Base-by-base conservation (phyloP, 768 basidiomycete genomes). In the Amylocystis lapponica region DNA sequence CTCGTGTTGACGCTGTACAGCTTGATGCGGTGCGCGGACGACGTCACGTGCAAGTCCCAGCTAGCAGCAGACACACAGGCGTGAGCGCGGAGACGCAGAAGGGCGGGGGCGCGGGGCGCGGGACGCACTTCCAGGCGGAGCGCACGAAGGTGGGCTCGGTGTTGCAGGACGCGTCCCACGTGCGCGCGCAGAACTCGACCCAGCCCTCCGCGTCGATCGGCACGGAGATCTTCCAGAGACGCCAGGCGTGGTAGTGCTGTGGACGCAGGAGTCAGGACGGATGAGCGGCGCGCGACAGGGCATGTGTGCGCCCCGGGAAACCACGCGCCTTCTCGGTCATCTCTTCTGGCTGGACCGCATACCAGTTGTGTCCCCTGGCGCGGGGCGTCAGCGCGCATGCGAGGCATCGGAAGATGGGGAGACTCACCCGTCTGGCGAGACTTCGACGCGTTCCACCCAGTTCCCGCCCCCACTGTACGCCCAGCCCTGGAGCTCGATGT, bases 81-180 rank as follows among this genome's bases (percentile, higher is more conserved):
- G 34, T 11, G 8, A 9, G 19, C 11, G 10, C 10, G 19, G 23
- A 11, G 36, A 38, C 12, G 16, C 8, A 11, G 7, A 10, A 26
- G 27, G 20, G 34, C 34, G 6, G 9, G 10, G 39, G 29, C 20
- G 5, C 27, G 12, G 19, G 16, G 19, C 14, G n/a, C 10, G 26
- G 5, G 27, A 60, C 72, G 44, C 46, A 74, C 74, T 76, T 76
- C 74, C 74, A 75, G 4, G 75, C 68, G 6, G 74, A 75, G 34
- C 74, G 70, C 13, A 76, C 70, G 44, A 68, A 72, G 11, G 75
- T 76, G 14, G 75, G 75, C 54, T 77, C 70, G 3, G 75, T 77
- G 50, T 78, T 77, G 58, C 72, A 72, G 7, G 73, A 72, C n/a
- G 72, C 73, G 49, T 77, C 75, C 75, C 76, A 78, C 0, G 71